Evolutionary conservation across 441 rosid genomes (phyloP).

Genomic region (Biscutella laevigata): DNA sequence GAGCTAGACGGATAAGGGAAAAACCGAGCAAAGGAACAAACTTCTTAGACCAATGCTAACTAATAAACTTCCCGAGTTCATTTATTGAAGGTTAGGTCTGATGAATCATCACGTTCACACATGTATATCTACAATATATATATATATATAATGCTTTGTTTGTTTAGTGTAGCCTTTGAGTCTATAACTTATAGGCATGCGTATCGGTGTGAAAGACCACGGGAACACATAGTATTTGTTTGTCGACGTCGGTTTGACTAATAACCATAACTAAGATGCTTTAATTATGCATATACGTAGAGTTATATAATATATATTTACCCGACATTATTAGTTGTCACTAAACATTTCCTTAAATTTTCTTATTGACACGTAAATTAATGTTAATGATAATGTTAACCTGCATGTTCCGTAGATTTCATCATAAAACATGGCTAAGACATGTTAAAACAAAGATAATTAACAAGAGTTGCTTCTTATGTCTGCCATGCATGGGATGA

Average conservation of each 20-base stretch:
- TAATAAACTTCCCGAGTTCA: not conserved
- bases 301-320: too few relatives aligned
- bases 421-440: slow-evolving; percentile 18
- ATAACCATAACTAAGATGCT: not conserved
- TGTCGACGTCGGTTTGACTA: slow-evolving; percentile 2
- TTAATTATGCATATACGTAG: too few relatives aligned
- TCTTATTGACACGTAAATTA: slow-evolving; percentile 6
- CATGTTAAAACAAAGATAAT: slow-evolving; percentile 2
- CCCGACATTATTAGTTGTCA: slow-evolving; percentile 11
- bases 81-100: not conserved
- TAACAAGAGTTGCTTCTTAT: not conserved
- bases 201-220: too few relatives aligned
- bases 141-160: not conserved
- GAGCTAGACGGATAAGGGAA: too few relatives aligned
- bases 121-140: not conserved
- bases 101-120: not conserved
- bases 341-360: not conserved
- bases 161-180: not conserved
- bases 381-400: not conserved
- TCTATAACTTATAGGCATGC: slow-evolving; percentile 9
- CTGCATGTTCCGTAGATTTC: not conserved
- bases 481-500: slow-evolving; percentile 12
- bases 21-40: too few relatives aligned
- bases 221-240: not conserved
- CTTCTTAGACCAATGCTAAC: not conserved